Evolutionary conservation across 768 basidiomycete genomes (phyloP), one percentile per base, ranked within the genome.

Genomic region (Trametes villosa): DNA sequence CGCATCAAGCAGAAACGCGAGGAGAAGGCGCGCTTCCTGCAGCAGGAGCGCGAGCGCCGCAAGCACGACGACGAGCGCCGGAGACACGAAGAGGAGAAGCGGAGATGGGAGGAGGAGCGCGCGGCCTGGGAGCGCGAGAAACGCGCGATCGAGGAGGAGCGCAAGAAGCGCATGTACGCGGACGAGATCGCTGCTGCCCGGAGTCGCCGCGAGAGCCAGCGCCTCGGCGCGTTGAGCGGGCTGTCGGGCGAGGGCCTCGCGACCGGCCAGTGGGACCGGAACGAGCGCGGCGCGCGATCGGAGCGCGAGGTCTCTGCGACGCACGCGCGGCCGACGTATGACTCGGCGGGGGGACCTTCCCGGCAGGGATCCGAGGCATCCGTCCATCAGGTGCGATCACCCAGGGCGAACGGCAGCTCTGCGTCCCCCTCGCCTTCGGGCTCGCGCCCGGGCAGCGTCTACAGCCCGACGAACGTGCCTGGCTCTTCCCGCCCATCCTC

Each of bases 1-100:
- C 86, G 87, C 53, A 82, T 82, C 71, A 87, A 86, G 76, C 87
- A 86, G 78, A 84, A 84, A 66, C 85, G 86, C 44, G 88, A 87
- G 72, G 85, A 89, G 73, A 88, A 88, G 76, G 86, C 85, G 44
- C 81, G 74, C 44, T 88, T 90, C 66, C 76, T 91, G 49, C 81
- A 82, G 65, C 78, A 78, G 33, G 83, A 83, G 64, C 68, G 72
- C 50, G 73, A 69, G 64, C 62, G 66, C 22, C 62, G 68, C n/a
- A 55, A 58, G 33, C 57, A 71, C 53, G 79, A 79, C 34, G 82
- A 79, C 42, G 79, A 81, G 66, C 77, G 81, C 44, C 74, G 72
- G 61, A 71, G 67, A 51, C 76, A 81, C 61, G 80, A 81, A 44
- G 77, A 76, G 53, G 81, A 81, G 59, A 71, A 75, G 54, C 75